Percentiles rank a stretch among this genome's conserved stretches.
Conservation (phyloP, 2,329 filamentous ascomycete species). For the Chlorencoelia australis region DNA sequence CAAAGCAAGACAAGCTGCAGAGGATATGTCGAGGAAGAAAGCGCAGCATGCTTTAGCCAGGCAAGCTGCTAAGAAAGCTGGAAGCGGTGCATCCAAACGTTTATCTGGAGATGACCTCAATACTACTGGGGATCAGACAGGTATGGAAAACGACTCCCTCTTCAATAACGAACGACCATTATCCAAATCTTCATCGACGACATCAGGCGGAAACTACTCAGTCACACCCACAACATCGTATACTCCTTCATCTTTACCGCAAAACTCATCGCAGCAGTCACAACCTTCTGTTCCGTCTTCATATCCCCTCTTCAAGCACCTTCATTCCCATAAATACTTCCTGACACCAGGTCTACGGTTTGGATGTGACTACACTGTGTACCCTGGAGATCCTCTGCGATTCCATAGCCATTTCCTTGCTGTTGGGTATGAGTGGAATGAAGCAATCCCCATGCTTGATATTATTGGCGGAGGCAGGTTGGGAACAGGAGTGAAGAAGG, state of each 20-base stretch:
- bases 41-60: conserved; percentile 20
- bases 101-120: conserved; percentile 3
- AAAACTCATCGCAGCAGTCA: conserved; percentile 16
- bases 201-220: conserved; percentile 15
- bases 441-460: conserved; percentile 75
- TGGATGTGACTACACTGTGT: conserved; percentile 87
- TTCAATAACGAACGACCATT: conserved; percentile 27
- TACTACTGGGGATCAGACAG: neutral
- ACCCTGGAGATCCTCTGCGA: conserved; percentile 86
- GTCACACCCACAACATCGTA: conserved; percentile 37
- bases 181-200: conserved; percentile 23
- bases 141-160: conserved; percentile 14
- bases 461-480: conserved; percentile 78
- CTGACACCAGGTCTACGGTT: conserved; percentile 89
- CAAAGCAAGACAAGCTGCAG: conserved; percentile 35
- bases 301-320: conserved; percentile 69
- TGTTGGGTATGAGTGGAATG: conserved; percentile 76
- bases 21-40: conserved; percentile 16
- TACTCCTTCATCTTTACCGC: conserved; percentile 26
- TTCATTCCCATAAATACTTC: conserved; percentile 74
- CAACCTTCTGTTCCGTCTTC: conserved; percentile 38
- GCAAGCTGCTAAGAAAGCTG: conserved; percentile 18
- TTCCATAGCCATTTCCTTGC: conserved; percentile 94
- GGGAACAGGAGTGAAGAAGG: conserved; percentile 94
- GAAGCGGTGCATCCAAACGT: conserved; percentile 6